Percentiles rank a stretch among this genome's conserved stretches.
Evolutionary conservation across 2,329 filamentous ascomycete genomes (phyloP).

Genomic region (Albophoma yamanashiensis): DNA sequence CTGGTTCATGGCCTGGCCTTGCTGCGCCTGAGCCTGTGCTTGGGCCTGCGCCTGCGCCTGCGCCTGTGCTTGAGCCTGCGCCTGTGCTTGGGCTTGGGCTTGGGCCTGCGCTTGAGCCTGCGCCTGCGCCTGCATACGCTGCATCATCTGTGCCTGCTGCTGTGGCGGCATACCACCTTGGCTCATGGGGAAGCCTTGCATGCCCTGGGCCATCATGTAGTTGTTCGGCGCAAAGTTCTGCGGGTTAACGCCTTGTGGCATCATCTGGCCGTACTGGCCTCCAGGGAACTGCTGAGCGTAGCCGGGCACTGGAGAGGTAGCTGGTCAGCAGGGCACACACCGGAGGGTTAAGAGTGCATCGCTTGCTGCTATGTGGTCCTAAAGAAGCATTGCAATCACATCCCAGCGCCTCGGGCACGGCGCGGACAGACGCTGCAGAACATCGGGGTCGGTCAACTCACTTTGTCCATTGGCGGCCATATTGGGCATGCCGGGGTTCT

Average conservation of each 20-base stretch:
- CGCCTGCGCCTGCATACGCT: slow-evolving; percentile 6
- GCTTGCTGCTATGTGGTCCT: neutral
- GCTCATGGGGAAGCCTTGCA: slow-evolving; percentile 47
- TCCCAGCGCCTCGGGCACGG: neutral
- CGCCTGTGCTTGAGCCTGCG: neutral
- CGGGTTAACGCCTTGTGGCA: slow-evolving; percentile 36
- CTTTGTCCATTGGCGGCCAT: slow-evolving; percentile 51
- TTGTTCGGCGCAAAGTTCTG: slow-evolving; percentile 38
- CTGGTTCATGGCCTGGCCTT: slow-evolving; percentile 14
- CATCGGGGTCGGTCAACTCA: slow-evolving; percentile 26
- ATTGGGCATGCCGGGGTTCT: slow-evolving; percentile 47
- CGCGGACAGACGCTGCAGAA: neutral
- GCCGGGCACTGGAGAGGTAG: slow-evolving; percentile 35
- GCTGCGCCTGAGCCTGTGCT: slow-evolving; percentile 5
- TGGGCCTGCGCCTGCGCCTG: neutral
- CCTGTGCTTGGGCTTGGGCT: slow-evolving; percentile 5
- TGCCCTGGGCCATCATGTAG: slow-evolving; percentile 41
- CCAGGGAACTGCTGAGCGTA: slow-evolving; percentile 48
- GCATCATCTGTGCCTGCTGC: slow-evolving; percentile 10
- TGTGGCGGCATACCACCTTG: slow-evolving; percentile 37
- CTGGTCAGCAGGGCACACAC: slow-evolving; percentile 6
- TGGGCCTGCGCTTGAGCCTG: slow-evolving; percentile 6
- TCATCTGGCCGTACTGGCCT: slow-evolving; percentile 44
- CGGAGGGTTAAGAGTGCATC: neutral
- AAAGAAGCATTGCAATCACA: neutral